Base-by-base conservation (phyloP, 768 basidiomycete genomes). In the Russula virescens region DNA sequence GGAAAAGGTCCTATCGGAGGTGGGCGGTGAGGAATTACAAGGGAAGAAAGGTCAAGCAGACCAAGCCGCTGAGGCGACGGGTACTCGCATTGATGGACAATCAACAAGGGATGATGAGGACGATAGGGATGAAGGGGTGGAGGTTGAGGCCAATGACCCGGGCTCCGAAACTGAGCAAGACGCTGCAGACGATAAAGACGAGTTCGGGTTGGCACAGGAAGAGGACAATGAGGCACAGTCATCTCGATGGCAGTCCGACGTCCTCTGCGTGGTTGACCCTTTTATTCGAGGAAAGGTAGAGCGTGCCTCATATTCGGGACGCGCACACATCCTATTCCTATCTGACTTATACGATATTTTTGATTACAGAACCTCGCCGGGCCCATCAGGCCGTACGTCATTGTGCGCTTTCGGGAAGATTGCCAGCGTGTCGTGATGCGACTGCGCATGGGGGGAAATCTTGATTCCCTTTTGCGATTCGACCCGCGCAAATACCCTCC, bases 231-330 rank as follows among this genome's bases (percentile, higher is more conserved):
- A 31, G 26, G 52, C 13, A 23, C 61, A 60, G 19, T 45, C 23
- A 3, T n/a, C 52, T 19, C 51, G 34, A 47, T 68, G 66, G 66
- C 28, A 62, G 40, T 62, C 52, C 10, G 43, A 68, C 7, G 21
- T 58, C 7, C 66, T 72, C 45, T 71, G 68, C 59, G 73, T 79
- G 46, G 69, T 71, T 26, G 79, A 79, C 66, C 79, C 79, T 0
- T 80, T 80, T 67, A 72, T 78, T 51, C 68, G 62, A 21, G 68
- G 62, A 38, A 79, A 76, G 75, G 79, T 77, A 40, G 28, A 25
- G 52, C 43, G 65, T 52, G 16, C 18, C 3, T 49, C 28, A 21
- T 45, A 23, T 8, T 25, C 10, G 28, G 21, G 47, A 42, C 40
- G 18, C 5, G 16, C 18, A 19, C 18, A 43, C n/a, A 8, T n/a